Evolutionary conservation across 1,284 basidiomycete genomes (phyloP).

Genomic region (Grifola frondosa): DNA sequence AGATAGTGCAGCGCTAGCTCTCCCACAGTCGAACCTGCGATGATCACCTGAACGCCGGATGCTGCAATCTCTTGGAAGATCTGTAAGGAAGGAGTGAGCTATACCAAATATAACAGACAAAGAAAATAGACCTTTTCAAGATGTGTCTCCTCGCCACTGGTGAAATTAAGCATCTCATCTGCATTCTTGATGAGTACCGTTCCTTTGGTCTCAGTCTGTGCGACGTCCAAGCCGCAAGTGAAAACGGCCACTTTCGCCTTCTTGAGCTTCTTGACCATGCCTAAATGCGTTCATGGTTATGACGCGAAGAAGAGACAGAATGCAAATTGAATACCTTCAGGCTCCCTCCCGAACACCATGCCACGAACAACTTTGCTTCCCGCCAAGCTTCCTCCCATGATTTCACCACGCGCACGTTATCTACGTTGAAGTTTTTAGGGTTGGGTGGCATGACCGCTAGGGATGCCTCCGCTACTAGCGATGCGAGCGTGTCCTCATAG

Average conservation of each 20-base stretch:
- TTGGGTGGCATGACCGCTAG: conserved; percentile 88
- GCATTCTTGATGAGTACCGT: conserved; percentile 96
- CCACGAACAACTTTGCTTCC: conserved; percentile 90
- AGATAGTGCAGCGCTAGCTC: conserved; percentile 98
- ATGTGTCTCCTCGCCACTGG: conserved; percentile 93
- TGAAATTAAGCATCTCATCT: conserved; percentile 96
- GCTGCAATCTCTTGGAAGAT: conserved; percentile 98
- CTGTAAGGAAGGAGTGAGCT: conserved; percentile 38
- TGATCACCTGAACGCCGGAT: conserved; percentile 90
- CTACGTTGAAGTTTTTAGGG: conserved; percentile 92
- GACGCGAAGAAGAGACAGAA: neutral
- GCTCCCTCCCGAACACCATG: conserved; percentile 97
- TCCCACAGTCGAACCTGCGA: conserved; percentile 91
- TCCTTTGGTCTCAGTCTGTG: conserved; percentile 99
- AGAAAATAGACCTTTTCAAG: conserved; percentile 74
- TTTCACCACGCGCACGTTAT: conserved; percentile 99
- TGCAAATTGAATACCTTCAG: conserved; percentile 67
- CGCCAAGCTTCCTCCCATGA: conserved; percentile 89
- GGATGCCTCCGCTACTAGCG: conserved; percentile 91
- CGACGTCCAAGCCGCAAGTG: conserved; percentile 89
- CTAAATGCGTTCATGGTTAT: conserved; percentile 35
- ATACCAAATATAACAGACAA: neutral
- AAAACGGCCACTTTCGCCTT: conserved; percentile 93
- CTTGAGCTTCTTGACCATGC: conserved; percentile 77
- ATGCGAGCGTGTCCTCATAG: conserved; percentile 80